Percentiles rank a stretch among this genome's conserved stretches.
These are phyloP conservation scores for Ustilago cynodontis DNA, from an alignment of 1,284 basidiomycete species.

Conservation along the genomic window DNA sequence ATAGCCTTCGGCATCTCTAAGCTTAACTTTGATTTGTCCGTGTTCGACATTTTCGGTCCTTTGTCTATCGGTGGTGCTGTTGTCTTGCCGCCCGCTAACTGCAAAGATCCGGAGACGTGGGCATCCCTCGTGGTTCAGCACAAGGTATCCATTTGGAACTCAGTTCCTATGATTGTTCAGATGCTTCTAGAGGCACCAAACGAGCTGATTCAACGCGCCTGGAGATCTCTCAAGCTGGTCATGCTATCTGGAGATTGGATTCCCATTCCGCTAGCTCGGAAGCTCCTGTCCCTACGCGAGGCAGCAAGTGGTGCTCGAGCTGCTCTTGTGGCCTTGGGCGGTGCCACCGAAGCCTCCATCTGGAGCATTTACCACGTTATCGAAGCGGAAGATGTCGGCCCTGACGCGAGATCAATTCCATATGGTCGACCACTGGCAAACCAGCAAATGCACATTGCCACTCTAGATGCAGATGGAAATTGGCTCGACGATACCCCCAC, in stretches of 20 bases:
- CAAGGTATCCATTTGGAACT: background rate
- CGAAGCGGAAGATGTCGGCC: background rate
- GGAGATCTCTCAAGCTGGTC: background rate
- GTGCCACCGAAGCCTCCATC: background rate
- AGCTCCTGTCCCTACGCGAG: background rate
- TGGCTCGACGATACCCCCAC: background rate
- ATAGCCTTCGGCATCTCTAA: background rate
- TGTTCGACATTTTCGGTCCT: background rate
- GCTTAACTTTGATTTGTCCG: background rate
- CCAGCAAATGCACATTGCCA: background rate
- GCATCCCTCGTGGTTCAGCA: background rate
- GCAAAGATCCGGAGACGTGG: background rate
- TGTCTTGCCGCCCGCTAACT: background rate
- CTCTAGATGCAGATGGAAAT: background rate
- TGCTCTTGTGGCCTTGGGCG: background rate
- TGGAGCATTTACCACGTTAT: background rate
- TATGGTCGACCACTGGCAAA: background rate
- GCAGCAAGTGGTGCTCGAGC: background rate
- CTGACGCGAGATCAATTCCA: background rate
- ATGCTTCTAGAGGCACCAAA: background rate
- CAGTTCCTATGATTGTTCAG: background rate
- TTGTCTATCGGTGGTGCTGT: background rate
- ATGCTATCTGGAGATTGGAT: background rate
- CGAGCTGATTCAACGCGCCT: background rate
- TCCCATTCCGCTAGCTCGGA: background rate